phyloP scores from a whole-genome alignment of 345 rosid genomes.

The Camelina hispida region DNA sequence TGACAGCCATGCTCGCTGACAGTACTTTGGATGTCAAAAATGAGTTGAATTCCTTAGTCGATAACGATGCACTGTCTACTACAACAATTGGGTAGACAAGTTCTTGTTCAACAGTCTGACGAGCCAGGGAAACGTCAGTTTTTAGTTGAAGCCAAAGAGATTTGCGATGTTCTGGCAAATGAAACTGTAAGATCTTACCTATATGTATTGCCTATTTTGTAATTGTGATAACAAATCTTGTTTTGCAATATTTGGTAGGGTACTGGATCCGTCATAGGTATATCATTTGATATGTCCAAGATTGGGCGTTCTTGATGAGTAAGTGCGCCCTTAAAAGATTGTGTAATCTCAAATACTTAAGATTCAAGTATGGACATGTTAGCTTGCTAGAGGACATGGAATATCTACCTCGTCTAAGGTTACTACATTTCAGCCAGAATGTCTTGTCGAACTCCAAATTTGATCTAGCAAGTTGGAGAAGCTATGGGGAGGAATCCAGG shows the following conservation, averaged over 20 bases:
- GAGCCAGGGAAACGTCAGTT: conserved; percentile 32
- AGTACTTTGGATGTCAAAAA: too few species aligned
- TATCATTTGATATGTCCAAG: not conserved
- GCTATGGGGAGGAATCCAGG: conserved; percentile 14
- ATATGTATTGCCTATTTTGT: not conserved
- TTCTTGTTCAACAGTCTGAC: conserved; percentile 16
- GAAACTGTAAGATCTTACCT: conserved; percentile 18
- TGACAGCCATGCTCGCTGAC: too few species aligned
- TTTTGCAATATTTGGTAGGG: conserved; percentile 19
- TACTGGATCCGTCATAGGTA: conserved; percentile 27
- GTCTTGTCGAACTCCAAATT: too few species aligned
- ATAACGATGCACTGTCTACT: conserved; percentile 38
- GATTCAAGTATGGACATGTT: too few species aligned
- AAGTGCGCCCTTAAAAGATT: conserved; percentile 9
- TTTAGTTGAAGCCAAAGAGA: conserved; percentile 27
- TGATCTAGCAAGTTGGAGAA: too few species aligned
- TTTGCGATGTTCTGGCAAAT: conserved; percentile 6
- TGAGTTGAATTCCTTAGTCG: not conserved
- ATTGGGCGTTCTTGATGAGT: not conserved
- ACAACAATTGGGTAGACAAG: conserved; percentile 32
- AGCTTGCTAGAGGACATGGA: too few species aligned
- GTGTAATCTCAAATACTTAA: conserved; percentile 18
- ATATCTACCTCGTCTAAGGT: too few species aligned
- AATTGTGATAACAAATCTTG: not conserved
- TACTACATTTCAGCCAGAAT: too few species aligned